These are phyloP conservation scores for Edaphochlamys debaryana DNA, from an alignment of 139 green algal genomes.

Conservation along the genomic window DNA sequence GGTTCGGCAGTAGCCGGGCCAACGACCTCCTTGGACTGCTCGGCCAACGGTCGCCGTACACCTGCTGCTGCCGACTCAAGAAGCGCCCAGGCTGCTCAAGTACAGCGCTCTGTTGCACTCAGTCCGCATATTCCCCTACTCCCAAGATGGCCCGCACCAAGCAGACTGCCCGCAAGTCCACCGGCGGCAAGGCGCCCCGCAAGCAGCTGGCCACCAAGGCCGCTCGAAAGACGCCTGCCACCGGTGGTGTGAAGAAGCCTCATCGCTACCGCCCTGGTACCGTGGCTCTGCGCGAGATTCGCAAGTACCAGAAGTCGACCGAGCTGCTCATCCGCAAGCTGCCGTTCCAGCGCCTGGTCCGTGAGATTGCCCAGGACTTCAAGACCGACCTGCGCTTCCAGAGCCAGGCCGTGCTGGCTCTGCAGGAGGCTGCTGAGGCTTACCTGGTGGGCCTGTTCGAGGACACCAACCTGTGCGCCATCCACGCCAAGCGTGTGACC, in stretches of 20 bases:
- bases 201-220: conserved; percentile 95
- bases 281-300: conserved; percentile 90
- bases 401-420: conserved; percentile 89
- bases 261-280: conserved; percentile 89
- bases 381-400: conserved; percentile 99
- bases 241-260: conserved; percentile 81
- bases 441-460: conserved; percentile 98
- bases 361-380: conserved; percentile 99
- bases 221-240: conserved; percentile 90
- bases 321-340: conserved; percentile 95
- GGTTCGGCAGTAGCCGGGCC: too few relatives aligned
- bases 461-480: conserved; percentile 87
- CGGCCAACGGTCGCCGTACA: too few relatives aligned
- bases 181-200: conserved; percentile 92
- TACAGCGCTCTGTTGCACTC: too few relatives aligned
- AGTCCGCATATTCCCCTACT: too few relatives aligned
- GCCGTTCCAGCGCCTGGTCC: conserved; percentile 94
- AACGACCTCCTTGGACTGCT: too few relatives aligned
- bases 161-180: conserved; percentile 97
- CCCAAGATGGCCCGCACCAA: conserved; percentile 95
- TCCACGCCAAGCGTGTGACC: conserved; percentile 92
- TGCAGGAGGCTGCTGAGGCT: conserved; percentile 97
- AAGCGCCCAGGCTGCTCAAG: too few relatives aligned
- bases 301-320: conserved; percentile 94
- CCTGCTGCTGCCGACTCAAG: too few relatives aligned